Percentiles rank a stretch among this genome's conserved stretches.
Evolutionary conservation across 768 basidiomycete genomes (phyloP).

Genomic region (Mycena latifolia): DNA sequence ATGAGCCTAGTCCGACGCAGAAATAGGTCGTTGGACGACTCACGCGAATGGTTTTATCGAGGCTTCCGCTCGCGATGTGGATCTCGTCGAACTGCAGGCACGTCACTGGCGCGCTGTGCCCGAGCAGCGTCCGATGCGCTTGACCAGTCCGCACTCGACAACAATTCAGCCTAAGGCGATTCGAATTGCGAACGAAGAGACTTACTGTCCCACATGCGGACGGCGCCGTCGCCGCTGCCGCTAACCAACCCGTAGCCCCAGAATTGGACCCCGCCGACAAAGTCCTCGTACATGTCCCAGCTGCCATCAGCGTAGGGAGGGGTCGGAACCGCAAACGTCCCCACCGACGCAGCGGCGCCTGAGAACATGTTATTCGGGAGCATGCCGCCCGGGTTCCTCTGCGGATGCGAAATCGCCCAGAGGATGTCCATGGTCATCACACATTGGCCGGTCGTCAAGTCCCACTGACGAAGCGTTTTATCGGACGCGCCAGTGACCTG

Average conservation of each 20-base stretch:
- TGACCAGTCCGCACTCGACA: slow-evolving; percentile 95
- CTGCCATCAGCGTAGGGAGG: slow-evolving; percentile 92
- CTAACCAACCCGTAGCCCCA: slow-evolving; percentile 99
- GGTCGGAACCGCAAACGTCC: slow-evolving; percentile 83
- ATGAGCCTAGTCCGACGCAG: neutral
- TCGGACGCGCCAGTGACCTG: slow-evolving; percentile 98
- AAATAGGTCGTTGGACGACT: slow-evolving; percentile 40
- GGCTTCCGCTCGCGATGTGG: slow-evolving; percentile 91
- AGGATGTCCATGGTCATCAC: slow-evolving; percentile 99
- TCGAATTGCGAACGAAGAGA: slow-evolving; percentile 34
- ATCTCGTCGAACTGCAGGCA: slow-evolving; percentile 97
- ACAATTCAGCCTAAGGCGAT: slow-evolving; percentile 3
- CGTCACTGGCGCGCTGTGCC: slow-evolving; percentile 94
- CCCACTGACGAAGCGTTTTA: slow-evolving; percentile 99
- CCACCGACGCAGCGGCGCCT: slow-evolving; percentile 66
- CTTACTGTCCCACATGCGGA: slow-evolving; percentile 99
- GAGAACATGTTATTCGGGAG: slow-evolving; percentile 63
- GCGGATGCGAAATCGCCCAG: slow-evolving; percentile 97
- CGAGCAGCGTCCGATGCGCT: slow-evolving; percentile 91
- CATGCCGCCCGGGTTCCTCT: slow-evolving; percentile 47
- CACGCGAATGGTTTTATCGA: slow-evolving; percentile 94
- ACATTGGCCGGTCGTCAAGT: slow-evolving; percentile 96
- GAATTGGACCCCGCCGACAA: slow-evolving; percentile 97
- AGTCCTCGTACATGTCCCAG: slow-evolving; percentile 97
- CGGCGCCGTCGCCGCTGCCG: slow-evolving; percentile 96